Evolutionary conservation across 805 yeast genomes (phyloP).

Genomic region (Starmerella floricola): DNA sequence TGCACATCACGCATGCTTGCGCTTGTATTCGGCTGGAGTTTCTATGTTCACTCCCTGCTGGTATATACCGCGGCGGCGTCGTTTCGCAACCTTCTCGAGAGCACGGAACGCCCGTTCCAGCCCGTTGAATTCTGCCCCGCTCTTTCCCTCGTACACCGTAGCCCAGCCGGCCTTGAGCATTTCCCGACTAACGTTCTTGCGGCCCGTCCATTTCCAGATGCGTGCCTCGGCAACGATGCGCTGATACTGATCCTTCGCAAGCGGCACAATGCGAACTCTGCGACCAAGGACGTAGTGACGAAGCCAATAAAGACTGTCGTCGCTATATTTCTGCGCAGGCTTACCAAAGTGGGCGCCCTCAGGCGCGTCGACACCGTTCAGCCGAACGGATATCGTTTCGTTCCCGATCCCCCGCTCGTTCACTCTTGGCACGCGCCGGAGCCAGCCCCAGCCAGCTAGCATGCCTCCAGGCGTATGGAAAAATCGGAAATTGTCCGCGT

Average conservation of each 20-base stretch:
- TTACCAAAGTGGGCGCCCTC: constrained; percentile 90
- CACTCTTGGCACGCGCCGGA: constrained; percentile 50
- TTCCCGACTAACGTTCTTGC: constrained; percentile 70
- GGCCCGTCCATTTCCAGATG: constrained; percentile 51
- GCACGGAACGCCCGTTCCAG: constrained; percentile 46
- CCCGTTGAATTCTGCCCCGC: constrained; percentile 78
- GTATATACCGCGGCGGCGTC: constrained; percentile 58
- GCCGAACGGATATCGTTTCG: constrained; percentile 64
- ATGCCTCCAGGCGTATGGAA: constrained; percentile 90
- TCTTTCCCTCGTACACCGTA: constrained; percentile 72
- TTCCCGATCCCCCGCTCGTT: constrained; percentile 38
- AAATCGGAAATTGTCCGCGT: constrained; percentile 87
- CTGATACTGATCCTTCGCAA: constrained; percentile 75
- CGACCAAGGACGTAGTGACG: constrained; percentile 51
- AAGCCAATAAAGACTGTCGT: constrained; percentile 76
- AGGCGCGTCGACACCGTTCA: constrained; percentile 95
- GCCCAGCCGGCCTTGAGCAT: constrained; percentile 79
- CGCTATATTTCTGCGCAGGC: constrained; percentile 77
- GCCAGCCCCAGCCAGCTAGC: constrained; percentile 88
- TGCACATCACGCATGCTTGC: constrained; percentile 11
- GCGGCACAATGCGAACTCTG: constrained; percentile 62
- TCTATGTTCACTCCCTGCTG: constrained; percentile 34
- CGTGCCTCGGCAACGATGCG: constrained; percentile 72
- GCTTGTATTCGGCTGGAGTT: constrained; percentile 74
- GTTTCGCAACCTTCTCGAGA: constrained; percentile 51